phyloP scores from a whole-genome alignment of 176 grass and related monocot species.

The Oryza glaberrima region DNA sequence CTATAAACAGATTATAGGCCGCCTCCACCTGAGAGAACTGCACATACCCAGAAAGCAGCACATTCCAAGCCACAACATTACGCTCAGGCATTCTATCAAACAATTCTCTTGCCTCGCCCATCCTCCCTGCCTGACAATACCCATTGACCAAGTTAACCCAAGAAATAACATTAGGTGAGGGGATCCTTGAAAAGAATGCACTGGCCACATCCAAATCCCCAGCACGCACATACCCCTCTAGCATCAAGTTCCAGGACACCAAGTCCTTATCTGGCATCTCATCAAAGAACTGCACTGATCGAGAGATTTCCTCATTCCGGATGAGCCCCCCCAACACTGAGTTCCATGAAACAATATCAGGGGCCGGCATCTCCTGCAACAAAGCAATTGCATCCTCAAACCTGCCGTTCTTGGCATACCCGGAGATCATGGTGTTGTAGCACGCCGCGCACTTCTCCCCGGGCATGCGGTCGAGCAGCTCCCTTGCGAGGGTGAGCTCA shows the following conservation, averaged over 20 bases:
- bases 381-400: conserved; percentile 47
- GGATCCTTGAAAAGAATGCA: conserved; percentile 50
- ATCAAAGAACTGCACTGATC: conserved; percentile 44
- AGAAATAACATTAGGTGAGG: conserved; percentile 54
- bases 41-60: conserved; percentile 62
- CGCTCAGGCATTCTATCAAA: conserved; percentile 61
- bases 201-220: conserved; percentile 43
- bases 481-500: conserved; percentile 46
- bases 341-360: conserved; percentile 56
- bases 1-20: conserved; percentile 46
- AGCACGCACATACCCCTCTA: conserved; percentile 57
- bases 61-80: conserved; percentile 58
- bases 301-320: conserved; percentile 38
- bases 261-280: conserved; percentile 52
- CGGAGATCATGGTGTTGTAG: conserved; percentile 72
- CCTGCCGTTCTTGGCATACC: conserved; percentile 57
- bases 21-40: conserved; percentile 28
- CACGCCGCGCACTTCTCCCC: conserved; percentile 48
- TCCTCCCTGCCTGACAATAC: conserved; percentile 48
- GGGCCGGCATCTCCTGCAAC: conserved; percentile 43
- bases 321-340: conserved; percentile 48
- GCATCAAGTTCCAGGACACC: conserved; percentile 68
- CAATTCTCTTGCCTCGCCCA: conserved; percentile 42
- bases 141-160: conserved; percentile 68
- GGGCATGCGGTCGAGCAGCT: conserved; percentile 51